Conservation (phyloP, 2,329 filamentous ascomycete species). For the Beauveria australis region DNA sequence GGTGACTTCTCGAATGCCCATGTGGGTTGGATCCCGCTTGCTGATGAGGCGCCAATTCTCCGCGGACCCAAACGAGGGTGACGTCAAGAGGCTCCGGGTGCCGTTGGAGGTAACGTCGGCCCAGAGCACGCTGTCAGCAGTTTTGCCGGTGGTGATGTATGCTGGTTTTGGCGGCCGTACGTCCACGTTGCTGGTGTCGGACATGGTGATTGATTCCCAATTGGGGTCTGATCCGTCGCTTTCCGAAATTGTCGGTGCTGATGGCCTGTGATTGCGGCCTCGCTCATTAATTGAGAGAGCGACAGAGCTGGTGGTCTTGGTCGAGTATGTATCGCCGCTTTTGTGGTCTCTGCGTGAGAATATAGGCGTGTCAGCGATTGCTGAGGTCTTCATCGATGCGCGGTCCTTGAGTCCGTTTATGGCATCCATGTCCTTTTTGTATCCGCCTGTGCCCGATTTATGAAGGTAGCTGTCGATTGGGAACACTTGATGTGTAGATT, state of each 20-base stretch:
- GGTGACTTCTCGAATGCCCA: constrained; percentile 26
- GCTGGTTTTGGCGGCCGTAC: constrained; percentile 19
- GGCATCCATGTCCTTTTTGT: background rate
- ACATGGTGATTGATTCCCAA: constrained; percentile 15
- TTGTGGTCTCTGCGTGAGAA: constrained; percentile 13
- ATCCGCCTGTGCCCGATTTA: constrained; percentile 13
- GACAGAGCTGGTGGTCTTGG: constrained; percentile 25
- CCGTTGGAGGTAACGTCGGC: constrained; percentile 18
- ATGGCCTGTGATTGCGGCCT: background rate
- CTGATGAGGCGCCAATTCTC: constrained; percentile 30
- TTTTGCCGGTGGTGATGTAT: constrained; percentile 15
- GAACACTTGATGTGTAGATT: constrained; percentile 24
- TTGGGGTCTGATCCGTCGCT: constrained; percentile 11
- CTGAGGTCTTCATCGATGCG: background rate
- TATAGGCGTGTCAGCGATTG: background rate
- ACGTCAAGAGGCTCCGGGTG: constrained; percentile 19
- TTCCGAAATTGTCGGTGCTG: constrained; percentile 11
- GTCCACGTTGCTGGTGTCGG: constrained; percentile 19
- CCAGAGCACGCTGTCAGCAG: constrained; percentile 19
- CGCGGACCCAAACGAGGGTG: constrained; percentile 26
- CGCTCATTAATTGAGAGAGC: constrained; percentile 19
- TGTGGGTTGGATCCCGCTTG: constrained; percentile 20
- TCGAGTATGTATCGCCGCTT: constrained; percentile 20
- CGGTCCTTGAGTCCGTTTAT: background rate
- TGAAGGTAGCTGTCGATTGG: constrained; percentile 22